Evolutionary conservation across 805 yeast species (phyloP).

Genomic region (Scheffersomyces ergatensis): DNA sequence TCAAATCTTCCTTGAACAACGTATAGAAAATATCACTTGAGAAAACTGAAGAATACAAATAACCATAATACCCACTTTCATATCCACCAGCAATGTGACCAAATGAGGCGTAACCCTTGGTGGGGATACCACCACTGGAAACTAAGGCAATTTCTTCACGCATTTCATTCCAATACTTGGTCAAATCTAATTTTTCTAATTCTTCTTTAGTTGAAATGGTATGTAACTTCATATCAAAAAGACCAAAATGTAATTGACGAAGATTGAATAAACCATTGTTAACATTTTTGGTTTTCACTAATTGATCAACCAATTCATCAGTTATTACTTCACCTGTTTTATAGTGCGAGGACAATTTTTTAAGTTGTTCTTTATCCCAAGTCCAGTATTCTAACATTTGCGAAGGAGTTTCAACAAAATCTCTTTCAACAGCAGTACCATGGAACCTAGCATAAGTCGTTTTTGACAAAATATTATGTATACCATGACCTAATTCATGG

Average conservation of each 20-base stretch:
- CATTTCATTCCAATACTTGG: constrained; percentile 60
- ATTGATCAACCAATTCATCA: constrained; percentile 54
- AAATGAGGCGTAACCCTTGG: constrained; percentile 74
- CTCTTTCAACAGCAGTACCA: constrained; percentile 78
- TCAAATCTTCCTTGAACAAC: constrained; percentile 65
- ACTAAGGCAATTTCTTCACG: constrained; percentile 62
- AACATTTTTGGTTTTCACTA: constrained; percentile 67
- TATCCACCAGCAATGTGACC: constrained; percentile 82
- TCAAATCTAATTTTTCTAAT: constrained; percentile 46
- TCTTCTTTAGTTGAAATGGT: constrained; percentile 36
- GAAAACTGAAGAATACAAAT: constrained; percentile 81
- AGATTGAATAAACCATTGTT: constrained; percentile 70
- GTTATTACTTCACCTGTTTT: constrained; percentile 55
- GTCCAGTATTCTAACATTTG: constrained; percentile 89
- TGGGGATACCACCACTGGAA: constrained; percentile 49
- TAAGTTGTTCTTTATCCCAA: constrained; percentile 66
- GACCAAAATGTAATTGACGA: constrained; percentile 76
- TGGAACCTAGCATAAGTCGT: constrained; percentile 66
- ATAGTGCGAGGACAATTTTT: constrained; percentile 64
- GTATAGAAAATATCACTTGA: constrained; percentile 80
- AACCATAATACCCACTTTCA: constrained; percentile 85
- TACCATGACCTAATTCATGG: constrained; percentile 90
- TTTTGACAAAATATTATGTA: constrained; percentile 70
- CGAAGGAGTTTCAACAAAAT: constrained; percentile 89
- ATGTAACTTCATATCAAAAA: constrained; percentile 75